Conservation (phyloP, 2,329 filamentous ascomycete species). For the Beauveria varroae region DNA sequence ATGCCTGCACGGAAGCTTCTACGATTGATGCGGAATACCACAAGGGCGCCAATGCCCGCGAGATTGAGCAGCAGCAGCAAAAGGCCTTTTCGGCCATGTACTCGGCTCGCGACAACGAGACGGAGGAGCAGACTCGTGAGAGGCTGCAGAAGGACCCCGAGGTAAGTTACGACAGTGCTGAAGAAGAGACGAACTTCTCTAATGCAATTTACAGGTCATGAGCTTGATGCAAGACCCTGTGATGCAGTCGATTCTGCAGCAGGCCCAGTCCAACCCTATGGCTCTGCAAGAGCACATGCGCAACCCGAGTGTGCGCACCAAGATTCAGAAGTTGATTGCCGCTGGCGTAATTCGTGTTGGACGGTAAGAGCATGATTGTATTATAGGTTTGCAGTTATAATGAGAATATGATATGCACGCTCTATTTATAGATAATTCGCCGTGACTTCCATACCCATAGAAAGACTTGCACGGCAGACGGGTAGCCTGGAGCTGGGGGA, state of each 20-base stretch:
- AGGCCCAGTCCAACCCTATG: slow-evolving; percentile 87
- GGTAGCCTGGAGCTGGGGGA: neutral
- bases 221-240: slow-evolving; percentile 88
- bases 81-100: slow-evolving; percentile 91
- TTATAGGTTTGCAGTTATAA: slow-evolving; percentile 10
- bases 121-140: slow-evolving; percentile 90
- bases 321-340: slow-evolving; percentile 91
- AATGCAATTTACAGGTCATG: slow-evolving; percentile 56
- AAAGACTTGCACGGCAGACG: too few species aligned
- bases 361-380: slow-evolving; percentile 10
- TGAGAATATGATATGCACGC: slow-evolving; percentile 8
- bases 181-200: slow-evolving; percentile 14
- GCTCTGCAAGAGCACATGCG: slow-evolving; percentile 96
- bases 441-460: neutral
- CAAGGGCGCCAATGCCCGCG: slow-evolving; percentile 70
- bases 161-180: slow-evolving; percentile 43
- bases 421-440: neutral
- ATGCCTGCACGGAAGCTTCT: slow-evolving; percentile 75
- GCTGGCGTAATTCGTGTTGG: slow-evolving; percentile 85
- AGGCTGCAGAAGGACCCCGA: slow-evolving; percentile 86
- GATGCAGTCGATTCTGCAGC: slow-evolving; percentile 95
- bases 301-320: slow-evolving; percentile 75
- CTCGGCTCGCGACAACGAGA: slow-evolving; percentile 83
- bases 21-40: slow-evolving; percentile 64
- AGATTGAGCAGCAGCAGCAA: slow-evolving; percentile 90